Evolutionary conservation across 2,329 filamentous ascomycete genomes (phyloP).

Genomic region (Aspergillus floridensis): DNA sequence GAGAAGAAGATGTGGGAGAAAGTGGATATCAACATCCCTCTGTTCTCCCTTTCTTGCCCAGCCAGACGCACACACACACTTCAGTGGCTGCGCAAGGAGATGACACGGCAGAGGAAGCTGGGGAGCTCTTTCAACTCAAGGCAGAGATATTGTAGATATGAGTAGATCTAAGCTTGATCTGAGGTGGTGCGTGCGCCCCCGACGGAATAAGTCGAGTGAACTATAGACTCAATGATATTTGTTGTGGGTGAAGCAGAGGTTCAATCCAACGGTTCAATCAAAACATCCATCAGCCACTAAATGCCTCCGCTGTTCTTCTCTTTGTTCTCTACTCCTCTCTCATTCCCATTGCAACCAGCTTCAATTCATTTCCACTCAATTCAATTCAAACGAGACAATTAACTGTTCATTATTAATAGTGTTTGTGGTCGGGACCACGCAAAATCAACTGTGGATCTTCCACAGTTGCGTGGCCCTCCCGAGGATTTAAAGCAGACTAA

Average conservation of each 20-base stretch:
- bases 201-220: background rate
- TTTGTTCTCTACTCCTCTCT: constrained; percentile 7
- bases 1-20: too few relatives aligned
- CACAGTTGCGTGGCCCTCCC: constrained; percentile 25
- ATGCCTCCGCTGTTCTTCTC: background rate
- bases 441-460: constrained; percentile 17
- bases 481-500: constrained; percentile 18
- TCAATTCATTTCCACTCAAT: too few relatives aligned
- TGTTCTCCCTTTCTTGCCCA: background rate
- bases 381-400: too few relatives aligned
- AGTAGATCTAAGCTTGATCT: background rate
- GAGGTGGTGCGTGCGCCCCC: constrained; percentile 4
- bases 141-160: too few relatives aligned
- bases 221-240: too few relatives aligned
- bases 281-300: background rate
- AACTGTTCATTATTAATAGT: constrained; percentile 10
- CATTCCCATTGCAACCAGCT: background rate
- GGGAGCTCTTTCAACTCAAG: too few relatives aligned
- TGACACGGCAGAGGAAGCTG: background rate
- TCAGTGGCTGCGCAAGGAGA: background rate
- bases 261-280: too few relatives aligned
- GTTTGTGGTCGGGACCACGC: background rate
- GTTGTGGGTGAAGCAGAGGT: too few relatives aligned
- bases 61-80: too few relatives aligned
- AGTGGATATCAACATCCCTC: background rate